Base-by-base conservation (phyloP, 2,329 filamentous ascomycete genomes). In the Xylariaceae sp. region DNA sequence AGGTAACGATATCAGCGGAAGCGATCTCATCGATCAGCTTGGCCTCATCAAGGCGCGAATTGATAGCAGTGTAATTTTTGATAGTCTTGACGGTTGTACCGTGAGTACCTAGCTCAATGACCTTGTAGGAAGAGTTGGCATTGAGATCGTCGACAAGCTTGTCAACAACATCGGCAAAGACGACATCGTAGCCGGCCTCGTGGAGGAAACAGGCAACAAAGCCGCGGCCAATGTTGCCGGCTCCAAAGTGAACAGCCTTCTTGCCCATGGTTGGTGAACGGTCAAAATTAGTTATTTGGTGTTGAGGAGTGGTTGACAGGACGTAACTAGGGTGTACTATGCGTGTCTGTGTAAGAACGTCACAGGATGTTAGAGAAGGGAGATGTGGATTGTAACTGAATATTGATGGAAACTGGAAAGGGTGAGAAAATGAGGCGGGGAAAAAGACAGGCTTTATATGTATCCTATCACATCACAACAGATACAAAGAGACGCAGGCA, bases 41-140 rank as follows among this genome's bases (percentile, higher is more conserved):
- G 48, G 81, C 81, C 77, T 95, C 88, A 70, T 96, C 80, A 61
- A 87, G 85, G 77, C 89, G 92, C 64, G 91, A 95, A 85, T 97
- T 97, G 82, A 97, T 89, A 74, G 94, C 94, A 47, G 91, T 90
- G 81, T 96, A 97, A 79, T 97, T 94, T 74, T 89, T 89, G 76
- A 99, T 96, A 66, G 79, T 88, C 75, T 89, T 92, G 51, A 81
- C 83, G 67, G 92, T 55, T 18, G 51, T 92, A 64, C 90, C 92
- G 55, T 95, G 88, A 43, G 85, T 81, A 62, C 92, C 92, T 65
- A 97, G 91, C 77, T 97, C 92, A 55, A 93, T 95, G 71, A 99
- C 93, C 60, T 88, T 86, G 82, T 97, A 99, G 11, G 85, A 88
- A 50, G 85, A 80, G 42, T 84, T 82, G 16, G 80, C 76, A 71